Percentiles rank a stretch among this genome's conserved stretches.
Evolutionary conservation across 352 stramenopile species (phyloP).

Genomic region (Phytophthora cryptogea): DNA sequence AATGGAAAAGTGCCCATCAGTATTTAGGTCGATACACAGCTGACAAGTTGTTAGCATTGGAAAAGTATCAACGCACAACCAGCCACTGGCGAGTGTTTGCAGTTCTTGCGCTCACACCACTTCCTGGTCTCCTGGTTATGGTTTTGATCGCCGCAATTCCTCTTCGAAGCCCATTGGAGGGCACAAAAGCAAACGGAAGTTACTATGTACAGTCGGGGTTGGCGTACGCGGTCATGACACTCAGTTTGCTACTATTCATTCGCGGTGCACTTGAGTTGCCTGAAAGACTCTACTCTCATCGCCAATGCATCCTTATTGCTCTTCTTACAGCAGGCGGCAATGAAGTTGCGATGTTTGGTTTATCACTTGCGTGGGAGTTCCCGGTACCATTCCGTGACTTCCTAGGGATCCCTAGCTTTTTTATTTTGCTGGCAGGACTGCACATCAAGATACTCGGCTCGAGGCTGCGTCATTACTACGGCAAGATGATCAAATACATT

Average conservation of each 20-base stretch:
- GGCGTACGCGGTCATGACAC: slow-evolving; percentile 18
- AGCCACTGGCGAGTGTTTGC: slow-evolving; percentile 14
- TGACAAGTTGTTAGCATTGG: slow-evolving; percentile 28
- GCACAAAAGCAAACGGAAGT: background rate
- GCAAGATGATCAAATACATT: slow-evolving; percentile 14
- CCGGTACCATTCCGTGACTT: slow-evolving; percentile 29
- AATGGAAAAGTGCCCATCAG: slow-evolving; percentile 20
- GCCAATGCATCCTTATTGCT: slow-evolving; percentile 9
- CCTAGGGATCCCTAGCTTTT: slow-evolving; percentile 4
- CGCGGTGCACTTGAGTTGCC: slow-evolving; percentile 14
- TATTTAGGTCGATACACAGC: slow-evolving; percentile 30
- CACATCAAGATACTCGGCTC: slow-evolving; percentile 18
- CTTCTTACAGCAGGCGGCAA: slow-evolving; percentile 6
- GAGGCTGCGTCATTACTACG: slow-evolving; percentile 6
- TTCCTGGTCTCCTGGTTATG: slow-evolving; percentile 18
- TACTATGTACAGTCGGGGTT: slow-evolving; percentile 21
- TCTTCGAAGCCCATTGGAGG: slow-evolving; percentile 5
- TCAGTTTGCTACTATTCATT: slow-evolving; percentile 21
- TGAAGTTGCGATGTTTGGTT: slow-evolving; percentile 9
- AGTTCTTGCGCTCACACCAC: slow-evolving; percentile 20
- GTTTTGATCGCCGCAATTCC: slow-evolving; percentile 13
- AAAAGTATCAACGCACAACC: slow-evolving; percentile 18
- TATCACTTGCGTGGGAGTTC: slow-evolving; percentile 22
- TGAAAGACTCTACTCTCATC: slow-evolving; percentile 17
- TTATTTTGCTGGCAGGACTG: slow-evolving; percentile 7